Evolutionary conservation across 108 stramenopile species (phyloP), one percentile per base, ranked within the genome.

Genomic region (Cylindrotheca closterium): DNA sequence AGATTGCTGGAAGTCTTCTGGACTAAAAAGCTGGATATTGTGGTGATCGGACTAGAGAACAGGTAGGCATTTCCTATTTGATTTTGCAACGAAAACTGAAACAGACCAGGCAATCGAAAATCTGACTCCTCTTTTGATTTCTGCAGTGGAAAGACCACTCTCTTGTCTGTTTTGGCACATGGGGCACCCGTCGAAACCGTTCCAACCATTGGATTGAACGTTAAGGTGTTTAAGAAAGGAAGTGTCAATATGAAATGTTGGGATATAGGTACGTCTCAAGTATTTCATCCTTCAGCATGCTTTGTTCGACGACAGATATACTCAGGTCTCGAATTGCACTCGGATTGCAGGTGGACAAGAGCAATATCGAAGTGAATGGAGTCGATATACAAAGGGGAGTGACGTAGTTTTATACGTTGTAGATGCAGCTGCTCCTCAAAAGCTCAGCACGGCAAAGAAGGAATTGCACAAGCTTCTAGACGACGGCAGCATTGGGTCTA

Each of bases 241-340:
- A 65, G 82, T 25, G 95, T 98, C 7, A 91, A 94, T 58, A 95
- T 98, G 94, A 98, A 98, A 79, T 96, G 95, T 77, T 98, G 97
- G 97, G 97, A 98, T 67, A 91, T 96, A 12, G 75, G 60, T 63
- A 52, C 50, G 68, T 60, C 7, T 42, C 15, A 7, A 10, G 7
- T 51, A 17, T 7, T 42, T 7, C 10, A 42, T 7, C 15, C 37
- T 42, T 23, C 51, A 51, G 21, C 18, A 7, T 51, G 42, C 42
- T 8, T 45, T 45, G 42, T 45, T 45, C 17, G 51, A 22, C 22
- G 18, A 51, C 4, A 7, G 19, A 23, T 17, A 21, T 17, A 51
- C 21, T 17, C 21, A 51, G 51, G 5, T 23, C 15, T 17, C 37
- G 10, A 42, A 42, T 42, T 15, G 15, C 37, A 42, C 37, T 42